phyloP scores from a whole-genome alignment of 352 stramenopile genomes.

The Blastocystis sp. region DNA sequence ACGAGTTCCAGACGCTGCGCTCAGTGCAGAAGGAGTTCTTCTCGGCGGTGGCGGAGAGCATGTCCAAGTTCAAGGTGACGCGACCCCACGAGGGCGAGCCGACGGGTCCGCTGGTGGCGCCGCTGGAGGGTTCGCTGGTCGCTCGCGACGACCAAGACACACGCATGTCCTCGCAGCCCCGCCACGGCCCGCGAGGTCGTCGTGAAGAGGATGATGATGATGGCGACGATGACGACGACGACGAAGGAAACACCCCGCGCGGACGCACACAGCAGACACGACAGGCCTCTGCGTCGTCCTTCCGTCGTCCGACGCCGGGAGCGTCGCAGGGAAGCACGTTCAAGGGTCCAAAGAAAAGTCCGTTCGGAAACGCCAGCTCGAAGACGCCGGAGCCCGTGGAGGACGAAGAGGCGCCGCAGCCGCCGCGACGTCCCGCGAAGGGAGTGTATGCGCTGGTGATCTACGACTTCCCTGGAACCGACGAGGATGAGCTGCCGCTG shows the following conservation, averaged over 20 bases:
- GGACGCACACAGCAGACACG: background rate
- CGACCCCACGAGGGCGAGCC: constrained; percentile 5
- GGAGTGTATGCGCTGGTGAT: constrained; percentile 33
- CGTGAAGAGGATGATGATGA: background rate
- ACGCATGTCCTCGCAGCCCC: background rate
- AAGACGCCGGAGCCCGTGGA: constrained; percentile 2
- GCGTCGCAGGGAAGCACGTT: background rate
- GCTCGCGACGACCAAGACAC: background rate
- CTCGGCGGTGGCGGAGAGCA: constrained; percentile 2
- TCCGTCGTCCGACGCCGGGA: constrained; percentile 29
- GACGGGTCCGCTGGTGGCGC: background rate
- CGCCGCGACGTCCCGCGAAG: background rate
- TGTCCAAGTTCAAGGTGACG: constrained; percentile 52
- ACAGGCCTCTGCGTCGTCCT: background rate
- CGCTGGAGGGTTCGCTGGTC: background rate
- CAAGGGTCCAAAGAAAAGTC: constrained; percentile 9
- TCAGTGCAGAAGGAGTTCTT: constrained; percentile 57
- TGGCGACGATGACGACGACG: constrained; percentile 6
- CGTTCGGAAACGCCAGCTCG: background rate
- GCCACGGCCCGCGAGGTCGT: background rate
- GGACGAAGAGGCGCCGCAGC: background rate
- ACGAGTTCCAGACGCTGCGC: constrained; percentile 52
- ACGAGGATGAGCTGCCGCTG: constrained; percentile 51
- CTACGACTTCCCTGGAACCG: constrained; percentile 52
- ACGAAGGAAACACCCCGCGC: background rate